Evolutionary conservation across 208 protist genomes (phyloP), one percentile per base, ranked within the genome.

Genomic region (Leishmania mexicana): DNA sequence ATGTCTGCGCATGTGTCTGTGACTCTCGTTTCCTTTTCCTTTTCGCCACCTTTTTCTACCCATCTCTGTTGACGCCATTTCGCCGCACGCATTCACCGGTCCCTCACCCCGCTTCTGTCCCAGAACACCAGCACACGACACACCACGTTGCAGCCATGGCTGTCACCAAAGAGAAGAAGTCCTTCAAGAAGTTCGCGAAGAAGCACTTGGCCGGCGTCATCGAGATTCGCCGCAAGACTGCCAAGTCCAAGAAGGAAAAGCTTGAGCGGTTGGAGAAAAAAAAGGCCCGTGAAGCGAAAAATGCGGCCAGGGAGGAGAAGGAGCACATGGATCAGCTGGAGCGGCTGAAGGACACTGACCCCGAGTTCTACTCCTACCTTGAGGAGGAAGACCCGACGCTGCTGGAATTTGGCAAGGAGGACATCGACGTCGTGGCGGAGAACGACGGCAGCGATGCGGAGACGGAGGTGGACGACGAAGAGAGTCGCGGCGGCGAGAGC

Each of bases 181-280:
- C 93, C 24, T 98, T 97, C 77, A 96, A 96, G 86, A 98, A 97
- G 87, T 98, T 93, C 83, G 93, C 95, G 71, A 96, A 95, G 90
- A 98, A 98, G 81, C 95, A 98, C 79, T 87, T 98, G 81, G 93
- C 95, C 28, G 87, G 85, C 54, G 92, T 96, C 65, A 98, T 98
- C 84, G 92, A 98, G 84, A 96, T 89, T 38, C 95, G 94, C 49
- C 92, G 94, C 47, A 96, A 98, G 87, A 93, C 91, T 24, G 90
- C 90, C 28, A 96, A 96, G 86, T 86, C 90, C 1, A 96, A 93
- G 86, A 96, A 97, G 87, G 94, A 98, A 81, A 97, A 95, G 85
- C 79, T 92, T 42, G 95, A 98, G 87, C 91, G 93, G 35, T 79
- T 94, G 51, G 89, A 97, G 85, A 85, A 87, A 38, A 94, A 94